Base-by-base conservation (phyloP, 345 rosid genomes). In the Reutealis trisperma region DNA sequence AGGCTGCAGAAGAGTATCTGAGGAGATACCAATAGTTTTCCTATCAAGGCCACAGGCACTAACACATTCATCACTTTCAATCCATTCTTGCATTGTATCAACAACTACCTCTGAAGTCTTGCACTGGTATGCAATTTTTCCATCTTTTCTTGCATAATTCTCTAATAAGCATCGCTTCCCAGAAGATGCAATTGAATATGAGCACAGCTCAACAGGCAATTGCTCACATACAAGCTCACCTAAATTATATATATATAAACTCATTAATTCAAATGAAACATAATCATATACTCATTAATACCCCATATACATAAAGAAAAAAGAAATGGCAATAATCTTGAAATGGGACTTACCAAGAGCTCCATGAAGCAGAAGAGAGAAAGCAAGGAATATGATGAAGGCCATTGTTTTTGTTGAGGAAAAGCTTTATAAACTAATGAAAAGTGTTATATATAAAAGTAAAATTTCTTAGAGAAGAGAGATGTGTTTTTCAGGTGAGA, bases 121-220 rank as follows among this genome's bases (percentile, higher is more conserved):
- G 81, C 85, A 82, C 30, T 79, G 85, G 77, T 42, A 81, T 16
- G 59, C 65, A 12, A 52, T 16, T 4, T 47, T 60, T 32, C 77
- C 67, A 51, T 82, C 78, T 49, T 57, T 71, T 0, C 67, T 11
- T 16, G 49, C 22, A 24, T 16, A 54, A 49, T 74, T 80, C 80
- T 82, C 87, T 45, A 85, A 34, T 51, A 82, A 73, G 64, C 87
- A 85, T 69, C 87, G 52, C 76, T 80, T 80, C 54, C 84, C 82
- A 21, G 80, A 65, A 49, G 55, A 34, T 4, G 87, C 77, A 24
- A 85, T 75, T 7, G 82, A 80, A 44, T 68, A 82, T 24, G 84
- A 68, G 42, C 84, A 79, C 0, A 72, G 51, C 19, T 78, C 84
- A 25, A 13, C 9, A 1, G 84, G 82, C 74, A 83, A 42, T 42